These are phyloP conservation scores for Eimeria tenella DNA, from an alignment of 169 alveolate species.

Conservation along the genomic window DNA sequence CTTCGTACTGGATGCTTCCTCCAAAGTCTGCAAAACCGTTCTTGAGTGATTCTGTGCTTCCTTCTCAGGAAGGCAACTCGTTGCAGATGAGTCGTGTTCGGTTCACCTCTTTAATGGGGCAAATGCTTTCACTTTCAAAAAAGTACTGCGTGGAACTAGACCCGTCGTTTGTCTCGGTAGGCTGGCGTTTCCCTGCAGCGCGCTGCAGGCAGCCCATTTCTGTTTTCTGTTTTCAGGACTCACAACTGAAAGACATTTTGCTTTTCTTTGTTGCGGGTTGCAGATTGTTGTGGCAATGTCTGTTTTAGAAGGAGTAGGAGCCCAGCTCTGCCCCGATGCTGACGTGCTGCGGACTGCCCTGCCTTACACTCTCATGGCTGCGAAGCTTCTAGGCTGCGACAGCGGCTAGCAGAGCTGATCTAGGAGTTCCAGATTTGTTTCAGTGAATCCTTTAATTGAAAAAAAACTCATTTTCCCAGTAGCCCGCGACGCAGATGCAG, in stretches of 20 bases:
- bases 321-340: constrained; percentile 74
- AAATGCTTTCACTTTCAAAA: constrained; percentile 54
- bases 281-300: constrained; percentile 76
- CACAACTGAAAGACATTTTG: not conserved
- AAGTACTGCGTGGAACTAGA: constrained; percentile 62
- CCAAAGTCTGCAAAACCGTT: no score
- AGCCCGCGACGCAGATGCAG: not conserved
- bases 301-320: constrained; percentile 71
- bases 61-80: constrained; percentile 66
- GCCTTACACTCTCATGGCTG: constrained; percentile 55
- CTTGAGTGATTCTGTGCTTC: no score
- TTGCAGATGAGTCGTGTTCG: constrained; percentile 69
- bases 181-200: not conserved
- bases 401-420: not conserved
- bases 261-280: not conserved
- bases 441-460: not conserved
- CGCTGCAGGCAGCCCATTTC: not conserved
- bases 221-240: not conserved
- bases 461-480: not conserved
- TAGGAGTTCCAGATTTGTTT: not conserved
- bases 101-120: constrained; percentile 65
- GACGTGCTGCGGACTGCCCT: constrained; percentile 65
- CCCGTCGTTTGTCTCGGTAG: constrained; percentile 61
- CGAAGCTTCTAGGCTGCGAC: constrained; percentile 20
- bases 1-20: no score